Base-by-base conservation (phyloP, 108 stramenopile species). In the Skeletonema grethae region DNA sequence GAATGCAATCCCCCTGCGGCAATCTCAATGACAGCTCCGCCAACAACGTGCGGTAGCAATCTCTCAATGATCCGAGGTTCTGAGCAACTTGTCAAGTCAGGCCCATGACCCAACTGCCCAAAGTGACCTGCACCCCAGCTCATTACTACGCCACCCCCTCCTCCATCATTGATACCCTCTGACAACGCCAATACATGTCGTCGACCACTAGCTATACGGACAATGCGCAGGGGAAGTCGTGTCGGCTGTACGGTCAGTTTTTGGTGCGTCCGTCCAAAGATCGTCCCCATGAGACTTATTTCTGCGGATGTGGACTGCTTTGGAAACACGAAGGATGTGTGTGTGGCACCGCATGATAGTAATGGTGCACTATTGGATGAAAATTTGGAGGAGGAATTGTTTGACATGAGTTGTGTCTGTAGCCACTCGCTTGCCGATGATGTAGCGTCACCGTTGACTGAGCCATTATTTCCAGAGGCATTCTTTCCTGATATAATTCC, bases 111-210 rank as follows among this genome's bases (percentile, higher is more conserved):
- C 53, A 95, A 57, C 71, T 95, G 94, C 28, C 94, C 94, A 85
- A 95, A 95, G 71, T 95, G 91, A 32, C 94, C 94, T 10, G 91
- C 90, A 5, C 94, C 94, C 91, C 91, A 95, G 58, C 84, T 80
- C 50, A 86, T 67, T 13, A 92, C 88, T 5, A 88, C 86, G 7
- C 85, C 66, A 10, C 88, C 89, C 16, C 86, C 86, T 61, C 85
- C 85, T 5, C 67, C 75, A 36, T 29, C 16, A 18, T 35, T 39
- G 5, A 63, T 18, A 9, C 79, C 79, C 55, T 83, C 82, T 10
- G 78, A 69, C 41, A 83, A 53, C 7, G 82, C 82, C 56, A 83
- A 24, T 6, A 83, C 77, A 68, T 83, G 82, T 59, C 82, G 41
- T 60, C 82, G 65, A 15, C 82, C 82, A 53, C 69, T 69, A 34